Base-by-base conservation (phyloP, 257 asterid genomes). In the Primulina tabacum region DNA sequence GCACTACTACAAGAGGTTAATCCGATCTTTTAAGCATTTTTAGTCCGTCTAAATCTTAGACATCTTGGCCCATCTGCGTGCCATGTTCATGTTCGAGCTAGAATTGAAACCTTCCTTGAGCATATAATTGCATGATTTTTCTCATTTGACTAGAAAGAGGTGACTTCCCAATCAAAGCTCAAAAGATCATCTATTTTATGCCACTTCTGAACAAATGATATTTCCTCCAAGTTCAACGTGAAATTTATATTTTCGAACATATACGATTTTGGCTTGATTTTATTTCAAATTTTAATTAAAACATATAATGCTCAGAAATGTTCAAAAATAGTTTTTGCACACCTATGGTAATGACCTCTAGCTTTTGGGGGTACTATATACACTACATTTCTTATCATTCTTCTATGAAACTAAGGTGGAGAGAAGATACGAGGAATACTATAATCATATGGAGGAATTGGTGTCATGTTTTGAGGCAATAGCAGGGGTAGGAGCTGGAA, bases 401-500 rank as follows among this genome's bases (percentile, higher is more conserved):
- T 50, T 50, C 57, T 21, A 50, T 50, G 57, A 50, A 50, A 16
- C 8, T 50, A 72, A 93, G 99, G 91, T 85, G 53, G 99, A 91
- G 81, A 83, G 86, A 64, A 77, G 95, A 70, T 95, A 92, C 26
- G 99, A 84, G 52, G 87, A 84, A 34, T 95, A 89, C 33, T 81
- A 82, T 33, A 80, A 79, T 40, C 89, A 84, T 9, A 76, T 89
- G 88, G 95, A 89, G 21, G 88, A 84, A 20, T 53, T 85, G 63
- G 81, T 88, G 4, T 58, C 86, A 2, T 83, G 96, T 40, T 92
- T 95, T 62, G 99, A 92, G 75, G 76, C 76, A 17, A 68, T 92
- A 18, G 90, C 93, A 35, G 98, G 98, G 7, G 57, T 78, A 7
- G 97, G 92, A 24, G 75, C 92, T 1, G 96, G 95, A 2, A 89